A percentile compares a stretch with the other conserved stretches of the same genome.
Evolutionary conservation across 352 stramenopile genomes (phyloP).

Genomic region (Globisporangium recalcitrans): DNA sequence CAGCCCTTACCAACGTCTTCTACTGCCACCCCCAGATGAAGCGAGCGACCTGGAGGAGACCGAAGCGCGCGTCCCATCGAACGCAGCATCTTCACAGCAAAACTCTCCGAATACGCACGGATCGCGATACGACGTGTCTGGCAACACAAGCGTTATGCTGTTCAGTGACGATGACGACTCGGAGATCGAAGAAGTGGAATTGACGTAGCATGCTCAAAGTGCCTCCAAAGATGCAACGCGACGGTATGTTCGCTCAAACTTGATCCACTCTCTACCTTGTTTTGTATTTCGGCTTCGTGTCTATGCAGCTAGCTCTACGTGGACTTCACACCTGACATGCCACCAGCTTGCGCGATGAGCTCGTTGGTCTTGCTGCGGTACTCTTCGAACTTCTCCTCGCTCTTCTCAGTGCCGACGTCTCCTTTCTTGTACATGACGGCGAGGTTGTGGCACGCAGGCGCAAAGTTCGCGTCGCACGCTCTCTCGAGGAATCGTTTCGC

Average conservation of each 20-base stretch:
- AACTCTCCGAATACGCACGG: not conserved
- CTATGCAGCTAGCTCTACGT: constrained; percentile 22
- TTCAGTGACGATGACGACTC: constrained; percentile 37
- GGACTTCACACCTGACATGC: constrained; percentile 39
- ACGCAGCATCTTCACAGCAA: not conserved
- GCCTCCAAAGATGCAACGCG: not conserved
- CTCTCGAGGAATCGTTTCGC: constrained; percentile 69
- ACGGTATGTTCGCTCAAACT: not conserved
- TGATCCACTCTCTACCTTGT: not conserved
- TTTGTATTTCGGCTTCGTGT: not conserved
- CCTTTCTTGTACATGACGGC: constrained; percentile 88
- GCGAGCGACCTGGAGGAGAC: not conserved
- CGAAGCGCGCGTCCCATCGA: not conserved
- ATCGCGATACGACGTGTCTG: not conserved
- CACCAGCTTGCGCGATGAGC: constrained; percentile 73
- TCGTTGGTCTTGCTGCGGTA: constrained; percentile 72
- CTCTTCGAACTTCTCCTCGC: constrained; percentile 62
- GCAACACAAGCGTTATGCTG: constrained; percentile 20
- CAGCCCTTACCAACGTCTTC: not conserved
- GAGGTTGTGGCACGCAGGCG: constrained; percentile 84
- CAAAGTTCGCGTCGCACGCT: constrained; percentile 82
- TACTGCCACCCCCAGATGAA: not conserved
- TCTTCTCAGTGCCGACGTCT: constrained; percentile 60
- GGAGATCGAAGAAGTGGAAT: constrained; percentile 57
- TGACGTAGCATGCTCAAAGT: constrained; percentile 14